phyloP scores from a whole-genome alignment of 176 grass and related monocot genomes.

The Rhynchospora pubera region DNA sequence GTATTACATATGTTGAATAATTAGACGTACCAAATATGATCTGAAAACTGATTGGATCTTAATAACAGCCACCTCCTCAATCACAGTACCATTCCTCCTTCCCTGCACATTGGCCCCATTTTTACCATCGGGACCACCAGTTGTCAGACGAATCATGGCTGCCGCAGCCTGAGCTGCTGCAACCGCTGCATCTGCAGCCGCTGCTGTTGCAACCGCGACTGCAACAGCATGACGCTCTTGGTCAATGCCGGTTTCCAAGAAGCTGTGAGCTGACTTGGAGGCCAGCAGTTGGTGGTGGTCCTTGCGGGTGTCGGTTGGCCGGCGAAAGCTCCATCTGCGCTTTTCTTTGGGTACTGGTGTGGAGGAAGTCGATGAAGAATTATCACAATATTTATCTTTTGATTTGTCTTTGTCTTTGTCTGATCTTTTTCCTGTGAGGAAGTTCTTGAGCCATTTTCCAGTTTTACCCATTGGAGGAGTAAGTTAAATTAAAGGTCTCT shows the following conservation, averaged over 20 bases:
- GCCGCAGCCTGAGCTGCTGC: conserved; percentile 42
- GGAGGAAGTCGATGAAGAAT: conserved; percentile 16
- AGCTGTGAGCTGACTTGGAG: conserved; percentile 39
- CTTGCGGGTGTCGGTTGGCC: conserved; percentile 22
- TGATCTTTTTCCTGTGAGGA: conserved; percentile 35
- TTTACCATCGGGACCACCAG: neutral
- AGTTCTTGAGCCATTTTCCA: conserved; percentile 49
- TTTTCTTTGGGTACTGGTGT: conserved; percentile 40
- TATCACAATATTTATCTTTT: neutral
- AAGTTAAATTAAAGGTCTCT: neutral
- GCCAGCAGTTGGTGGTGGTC: conserved; percentile 27
- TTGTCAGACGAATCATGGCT: conserved; percentile 34
- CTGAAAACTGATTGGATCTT: conserved; percentile 63
- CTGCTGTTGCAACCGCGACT: conserved; percentile 48
- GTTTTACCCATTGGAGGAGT: conserved; percentile 52
- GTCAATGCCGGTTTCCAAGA: conserved; percentile 32
- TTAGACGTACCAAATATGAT: conserved; percentile 46
- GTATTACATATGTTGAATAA: neutral
- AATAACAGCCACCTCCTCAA: conserved; percentile 44
- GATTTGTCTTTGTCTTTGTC: conserved; percentile 22
- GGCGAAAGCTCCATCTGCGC: conserved; percentile 69
- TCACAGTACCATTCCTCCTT: conserved; percentile 33
- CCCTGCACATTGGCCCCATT: conserved; percentile 1
- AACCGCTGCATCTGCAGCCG: conserved; percentile 24
- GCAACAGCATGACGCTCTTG: conserved; percentile 45